phyloP scores from a whole-genome alignment of 495 filamentous ascomycete species.

The Hypoxylon subgilvum region DNA sequence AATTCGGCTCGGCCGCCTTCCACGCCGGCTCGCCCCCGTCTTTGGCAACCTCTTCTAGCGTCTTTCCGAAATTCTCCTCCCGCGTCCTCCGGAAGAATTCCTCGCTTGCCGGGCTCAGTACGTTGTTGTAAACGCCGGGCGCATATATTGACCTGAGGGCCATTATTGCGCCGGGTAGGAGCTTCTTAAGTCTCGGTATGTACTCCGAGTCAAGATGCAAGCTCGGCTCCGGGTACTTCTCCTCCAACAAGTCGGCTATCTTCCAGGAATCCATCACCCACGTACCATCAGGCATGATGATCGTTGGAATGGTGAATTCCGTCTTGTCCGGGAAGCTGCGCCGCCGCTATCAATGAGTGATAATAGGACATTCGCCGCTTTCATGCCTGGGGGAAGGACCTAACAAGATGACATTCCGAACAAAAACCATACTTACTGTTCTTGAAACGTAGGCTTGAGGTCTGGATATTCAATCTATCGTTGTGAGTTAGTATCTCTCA shows the following conservation, averaged over 20 bases:
- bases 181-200: constrained; percentile 40
- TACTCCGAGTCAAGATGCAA: constrained; percentile 58
- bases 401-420: not conserved
- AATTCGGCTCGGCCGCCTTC: constrained; percentile 40
- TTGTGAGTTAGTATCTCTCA: not conserved
- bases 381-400: too few relatives aligned
- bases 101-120: constrained; percentile 49
- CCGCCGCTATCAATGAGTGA: constrained; percentile 20
- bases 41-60: constrained; percentile 49
- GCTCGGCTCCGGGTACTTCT: constrained; percentile 57
- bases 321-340: constrained; percentile 42
- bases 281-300: constrained; percentile 56
- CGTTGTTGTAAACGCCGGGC: constrained; percentile 39
- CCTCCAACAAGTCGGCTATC: constrained; percentile 62
- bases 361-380: not conserved
- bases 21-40: constrained; percentile 49
- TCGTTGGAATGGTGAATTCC: constrained; percentile 61
- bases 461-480: constrained; percentile 64
- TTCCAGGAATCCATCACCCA: constrained; percentile 62
- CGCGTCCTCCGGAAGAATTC: constrained; percentile 57
- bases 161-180: constrained; percentile 19
- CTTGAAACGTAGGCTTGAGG: constrained; percentile 54
- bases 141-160: constrained; percentile 43
- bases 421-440: constrained; percentile 48
- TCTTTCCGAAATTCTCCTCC: constrained; percentile 47